Conservation (phyloP, 768 basidiomycete species). For the Gloeophyllum trabeum region DNA sequence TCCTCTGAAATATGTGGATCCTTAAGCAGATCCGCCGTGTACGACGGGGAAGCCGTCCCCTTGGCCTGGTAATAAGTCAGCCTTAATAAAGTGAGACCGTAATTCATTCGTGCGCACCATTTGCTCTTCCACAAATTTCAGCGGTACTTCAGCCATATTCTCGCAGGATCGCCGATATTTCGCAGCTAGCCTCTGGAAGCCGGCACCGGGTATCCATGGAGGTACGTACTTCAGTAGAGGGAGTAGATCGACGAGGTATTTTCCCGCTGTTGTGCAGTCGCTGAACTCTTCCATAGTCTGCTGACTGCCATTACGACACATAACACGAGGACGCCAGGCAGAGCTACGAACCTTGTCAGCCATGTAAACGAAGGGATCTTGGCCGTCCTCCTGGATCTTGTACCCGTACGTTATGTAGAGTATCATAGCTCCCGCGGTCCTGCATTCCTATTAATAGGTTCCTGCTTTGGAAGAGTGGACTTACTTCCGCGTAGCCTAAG, state of each 20-base stretch:
- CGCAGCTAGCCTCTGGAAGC: not conserved
- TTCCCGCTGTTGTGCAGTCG: no score
- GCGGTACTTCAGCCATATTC: constrained; percentile 10
- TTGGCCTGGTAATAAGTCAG: not conserved
- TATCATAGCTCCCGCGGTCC: constrained; percentile 13
- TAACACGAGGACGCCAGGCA: not conserved
- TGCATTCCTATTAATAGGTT: no score
- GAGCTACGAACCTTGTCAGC: constrained; percentile 9
- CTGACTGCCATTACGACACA: no score
- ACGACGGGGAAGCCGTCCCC: not conserved
- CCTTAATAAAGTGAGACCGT: not conserved
- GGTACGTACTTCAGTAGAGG: constrained; percentile 2
- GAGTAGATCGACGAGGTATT: not conserved
- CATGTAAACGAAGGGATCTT: constrained; percentile 15
- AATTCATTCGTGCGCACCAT: constrained; percentile 10
- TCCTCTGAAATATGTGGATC: not conserved
- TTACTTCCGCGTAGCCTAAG: no score
- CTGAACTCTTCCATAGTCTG: no score
- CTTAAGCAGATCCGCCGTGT: not conserved
- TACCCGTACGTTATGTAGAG: constrained; percentile 20
- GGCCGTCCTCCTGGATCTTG: constrained; percentile 8
- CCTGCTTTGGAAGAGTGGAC: no score
- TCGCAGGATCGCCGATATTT: not conserved
- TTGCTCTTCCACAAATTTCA: constrained; percentile 12
- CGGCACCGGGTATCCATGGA: constrained; percentile 4